Conservation (phyloP, 1,139 yeast genomes). For the Blastobotrys petasosporus region DNA sequence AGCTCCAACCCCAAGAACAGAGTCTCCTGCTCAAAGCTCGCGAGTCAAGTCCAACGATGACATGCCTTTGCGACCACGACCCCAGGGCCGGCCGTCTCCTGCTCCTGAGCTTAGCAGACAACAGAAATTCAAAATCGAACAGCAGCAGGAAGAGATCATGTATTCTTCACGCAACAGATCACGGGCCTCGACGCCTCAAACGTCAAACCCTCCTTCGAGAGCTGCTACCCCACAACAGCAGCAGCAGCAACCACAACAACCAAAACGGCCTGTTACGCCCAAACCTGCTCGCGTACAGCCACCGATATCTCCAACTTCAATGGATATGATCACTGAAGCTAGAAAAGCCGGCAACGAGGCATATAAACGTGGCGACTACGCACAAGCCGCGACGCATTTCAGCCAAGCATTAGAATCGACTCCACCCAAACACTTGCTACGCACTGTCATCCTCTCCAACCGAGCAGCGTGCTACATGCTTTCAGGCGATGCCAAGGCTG, state of each 20-base stretch:
- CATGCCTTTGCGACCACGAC: background rate
- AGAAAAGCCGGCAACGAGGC: constrained; percentile 56
- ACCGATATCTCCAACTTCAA: constrained; percentile 32
- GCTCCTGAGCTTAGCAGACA: background rate
- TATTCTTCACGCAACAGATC: constrained; percentile 8
- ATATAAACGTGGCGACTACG: constrained; percentile 78
- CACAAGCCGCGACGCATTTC: constrained; percentile 57
- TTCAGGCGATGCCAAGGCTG: constrained; percentile 66
- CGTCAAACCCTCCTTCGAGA: background rate
- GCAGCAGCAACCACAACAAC: constrained; percentile 22
- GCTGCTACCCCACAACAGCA: constrained; percentile 11
- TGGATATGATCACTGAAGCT: constrained; percentile 50
- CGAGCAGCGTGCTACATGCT: constrained; percentile 65
- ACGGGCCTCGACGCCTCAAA: background rate
- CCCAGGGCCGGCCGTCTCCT: background rate
- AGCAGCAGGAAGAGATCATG: constrained; percentile 1
- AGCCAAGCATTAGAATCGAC: constrained; percentile 54
- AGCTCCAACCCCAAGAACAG: background rate
- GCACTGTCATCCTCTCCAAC: constrained; percentile 69
- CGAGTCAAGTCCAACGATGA: too few relatives aligned
- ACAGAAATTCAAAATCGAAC: constrained; percentile 3
- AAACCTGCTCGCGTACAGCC: constrained; percentile 26
- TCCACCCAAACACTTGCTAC: constrained; percentile 60
- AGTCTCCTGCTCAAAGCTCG: background rate
- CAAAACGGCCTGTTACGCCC: constrained; percentile 21